These are phyloP conservation scores for Citrus sp. DNA, from an alignment of 345 rosid genomes.

Conservation along the genomic window DNA sequence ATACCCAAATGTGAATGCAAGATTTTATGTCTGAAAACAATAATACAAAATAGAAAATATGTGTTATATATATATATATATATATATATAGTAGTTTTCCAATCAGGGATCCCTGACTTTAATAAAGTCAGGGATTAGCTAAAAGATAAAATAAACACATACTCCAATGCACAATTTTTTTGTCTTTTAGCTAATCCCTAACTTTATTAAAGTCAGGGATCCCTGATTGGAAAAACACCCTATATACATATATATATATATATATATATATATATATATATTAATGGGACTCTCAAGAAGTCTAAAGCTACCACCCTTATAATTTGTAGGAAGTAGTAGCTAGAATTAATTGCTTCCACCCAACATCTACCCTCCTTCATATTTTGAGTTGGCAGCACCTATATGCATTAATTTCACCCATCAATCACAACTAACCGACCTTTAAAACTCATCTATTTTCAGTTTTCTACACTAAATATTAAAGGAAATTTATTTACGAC, in stretches of 20 bases:
- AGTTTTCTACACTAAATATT: slow-evolving; percentile 15
- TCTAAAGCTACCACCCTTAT: slow-evolving; percentile 5
- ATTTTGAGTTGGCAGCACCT: slow-evolving; percentile 35
- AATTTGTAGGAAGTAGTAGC: slow-evolving; percentile 16
- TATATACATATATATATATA: too few relatives aligned
- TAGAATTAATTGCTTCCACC: slow-evolving; percentile 41
- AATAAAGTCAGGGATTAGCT: too few relatives aligned
- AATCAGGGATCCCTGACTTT: too few relatives aligned
- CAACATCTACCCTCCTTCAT: slow-evolving; percentile 36
- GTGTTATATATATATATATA: neutral
- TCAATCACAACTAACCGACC: slow-evolving; percentile 30
- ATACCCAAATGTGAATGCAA: neutral
- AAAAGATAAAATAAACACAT: too few relatives aligned
- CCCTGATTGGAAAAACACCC: too few relatives aligned
- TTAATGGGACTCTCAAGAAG: slow-evolving; percentile 11
- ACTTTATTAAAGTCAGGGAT: too few relatives aligned
- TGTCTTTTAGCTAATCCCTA: too few relatives aligned
- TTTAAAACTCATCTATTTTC: slow-evolving; percentile 16
- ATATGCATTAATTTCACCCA: slow-evolving; percentile 39
- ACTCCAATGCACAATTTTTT: too few relatives aligned
- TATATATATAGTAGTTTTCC: too few relatives aligned
- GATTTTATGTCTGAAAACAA: neutral
- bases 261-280: neutral
- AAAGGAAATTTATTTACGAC: slow-evolving; percentile 2
- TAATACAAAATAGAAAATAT: neutral